Evolutionary conservation across 1,284 basidiomycete genomes (phyloP).

Genomic region (Heterobasidion irregulare): DNA sequence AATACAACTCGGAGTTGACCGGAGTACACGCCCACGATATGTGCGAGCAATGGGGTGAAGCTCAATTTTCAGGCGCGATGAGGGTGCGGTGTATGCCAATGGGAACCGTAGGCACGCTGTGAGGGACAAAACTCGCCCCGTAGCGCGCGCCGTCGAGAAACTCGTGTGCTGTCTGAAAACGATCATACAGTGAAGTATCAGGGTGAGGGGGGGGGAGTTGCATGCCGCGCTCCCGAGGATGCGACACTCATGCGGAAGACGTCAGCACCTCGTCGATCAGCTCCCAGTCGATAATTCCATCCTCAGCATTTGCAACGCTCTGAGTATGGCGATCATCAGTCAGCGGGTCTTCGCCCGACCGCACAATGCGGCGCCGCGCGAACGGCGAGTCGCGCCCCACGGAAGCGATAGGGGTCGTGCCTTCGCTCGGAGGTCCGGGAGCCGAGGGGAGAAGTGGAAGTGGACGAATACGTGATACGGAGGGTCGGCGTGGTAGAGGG

Average conservation of each 20-base stretch:
- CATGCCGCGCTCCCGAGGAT: too few species aligned
- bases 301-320: not conserved
- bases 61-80: too few species aligned
- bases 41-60: too few species aligned
- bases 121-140: too few species aligned
- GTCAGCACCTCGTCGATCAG: slow-evolving; percentile 12
- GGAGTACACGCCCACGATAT: not conserved
- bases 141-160: too few species aligned
- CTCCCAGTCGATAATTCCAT: slow-evolving; percentile 10
- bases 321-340: not conserved
- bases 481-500: not conserved
- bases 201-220: too few species aligned
- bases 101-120: too few species aligned
- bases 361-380: not conserved
- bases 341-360: slow-evolving; percentile 5
- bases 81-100: too few species aligned
- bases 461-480: slow-evolving; percentile 4
- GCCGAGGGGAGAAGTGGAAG: slow-evolving; percentile 8
- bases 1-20: not conserved
- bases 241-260: not conserved
- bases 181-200: too few species aligned
- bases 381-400: not conserved
- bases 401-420: slow-evolving; percentile 7
- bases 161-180: too few species aligned
- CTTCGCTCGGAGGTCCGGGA: slow-evolving; percentile 11